These are phyloP conservation scores for Rhinocladiella similis DNA, from an alignment of 2,329 filamentous ascomycete genomes.

Conservation along the genomic window DNA sequence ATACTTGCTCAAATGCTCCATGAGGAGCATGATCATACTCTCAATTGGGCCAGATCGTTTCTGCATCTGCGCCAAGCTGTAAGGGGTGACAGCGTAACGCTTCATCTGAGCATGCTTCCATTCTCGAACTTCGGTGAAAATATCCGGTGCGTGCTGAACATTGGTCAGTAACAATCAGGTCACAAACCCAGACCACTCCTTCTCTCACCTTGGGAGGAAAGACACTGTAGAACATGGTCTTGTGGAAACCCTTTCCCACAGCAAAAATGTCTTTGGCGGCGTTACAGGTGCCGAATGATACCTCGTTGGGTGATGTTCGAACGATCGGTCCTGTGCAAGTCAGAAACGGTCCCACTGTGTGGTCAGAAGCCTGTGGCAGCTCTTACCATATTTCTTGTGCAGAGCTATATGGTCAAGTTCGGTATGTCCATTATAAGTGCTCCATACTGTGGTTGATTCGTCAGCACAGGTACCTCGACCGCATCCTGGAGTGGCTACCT, in stretches of 20 bases:
- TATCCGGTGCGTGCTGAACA: conserved; percentile 42
- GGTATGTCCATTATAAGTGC: conserved; percentile 40
- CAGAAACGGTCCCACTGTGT: conserved; percentile 4
- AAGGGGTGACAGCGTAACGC: conserved; percentile 40
- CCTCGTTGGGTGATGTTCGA: conserved; percentile 50
- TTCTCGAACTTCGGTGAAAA: conserved; percentile 58
- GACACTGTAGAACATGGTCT: conserved; percentile 55
- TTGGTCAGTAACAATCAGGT: not conserved
- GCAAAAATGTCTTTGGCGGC: conserved; percentile 48
- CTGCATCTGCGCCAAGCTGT: conserved; percentile 30
- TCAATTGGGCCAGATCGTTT: conserved; percentile 31
- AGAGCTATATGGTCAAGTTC: conserved; percentile 39
- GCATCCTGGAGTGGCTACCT: conserved; percentile 3
- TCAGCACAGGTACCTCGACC: not conserved
- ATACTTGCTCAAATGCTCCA: conserved; percentile 45
- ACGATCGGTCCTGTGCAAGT: conserved; percentile 42
- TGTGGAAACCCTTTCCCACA: conserved; percentile 54
- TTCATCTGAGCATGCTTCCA: conserved; percentile 57
- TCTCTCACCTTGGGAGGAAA: conserved; percentile 56
- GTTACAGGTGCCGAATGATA: conserved; percentile 49
- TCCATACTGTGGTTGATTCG: conserved; percentile 32
- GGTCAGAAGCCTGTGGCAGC: not conserved
- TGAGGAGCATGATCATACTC: conserved; percentile 47
- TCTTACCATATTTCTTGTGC: conserved; percentile 37
- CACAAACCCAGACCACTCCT: not conserved